A percentile compares a stretch with the other conserved stretches of the same genome.
Evolutionary conservation across 306 rosid genomes (phyloP).

Genomic region (Luffa aegyptiaca): DNA sequence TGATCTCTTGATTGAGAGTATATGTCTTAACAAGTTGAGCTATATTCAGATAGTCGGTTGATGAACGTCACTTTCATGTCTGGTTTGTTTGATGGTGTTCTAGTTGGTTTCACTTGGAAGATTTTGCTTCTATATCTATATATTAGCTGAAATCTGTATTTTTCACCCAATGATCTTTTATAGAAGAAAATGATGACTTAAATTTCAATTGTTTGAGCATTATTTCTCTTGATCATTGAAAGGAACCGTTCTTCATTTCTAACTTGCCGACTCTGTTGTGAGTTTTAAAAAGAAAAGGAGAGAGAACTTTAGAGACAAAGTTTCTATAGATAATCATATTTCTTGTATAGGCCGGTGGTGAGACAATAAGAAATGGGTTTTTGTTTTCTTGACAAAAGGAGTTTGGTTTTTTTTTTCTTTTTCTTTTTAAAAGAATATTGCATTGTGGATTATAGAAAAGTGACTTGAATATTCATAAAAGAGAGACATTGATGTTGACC

Average conservation of each 20-base stretch:
- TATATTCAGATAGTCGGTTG: too few species aligned
- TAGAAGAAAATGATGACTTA: not conserved
- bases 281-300: not conserved
- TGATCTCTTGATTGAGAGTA: too few species aligned
- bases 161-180: not conserved
- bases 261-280: not conserved
- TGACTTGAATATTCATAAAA: not conserved
- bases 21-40: too few species aligned
- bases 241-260: not conserved
- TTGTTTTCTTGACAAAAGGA: not conserved
- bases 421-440: not conserved
- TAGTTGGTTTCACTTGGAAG: not conserved
- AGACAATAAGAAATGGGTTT: not conserved
- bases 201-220: not conserved
- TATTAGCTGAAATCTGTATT: not conserved
- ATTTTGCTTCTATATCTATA: not conserved
- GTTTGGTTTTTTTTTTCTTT: not conserved
- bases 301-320: not conserved
- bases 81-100: not conserved
- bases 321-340: not conserved
- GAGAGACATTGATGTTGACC: not conserved
- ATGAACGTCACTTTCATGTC: not conserved
- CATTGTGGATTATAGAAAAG: not conserved
- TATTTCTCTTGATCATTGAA: not conserved
- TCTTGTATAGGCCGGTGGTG: not conserved